Evolutionary conservation across 2,329 filamentous ascomycete species (phyloP).

Genomic region (Byssoonygena ceratinophila): DNA sequence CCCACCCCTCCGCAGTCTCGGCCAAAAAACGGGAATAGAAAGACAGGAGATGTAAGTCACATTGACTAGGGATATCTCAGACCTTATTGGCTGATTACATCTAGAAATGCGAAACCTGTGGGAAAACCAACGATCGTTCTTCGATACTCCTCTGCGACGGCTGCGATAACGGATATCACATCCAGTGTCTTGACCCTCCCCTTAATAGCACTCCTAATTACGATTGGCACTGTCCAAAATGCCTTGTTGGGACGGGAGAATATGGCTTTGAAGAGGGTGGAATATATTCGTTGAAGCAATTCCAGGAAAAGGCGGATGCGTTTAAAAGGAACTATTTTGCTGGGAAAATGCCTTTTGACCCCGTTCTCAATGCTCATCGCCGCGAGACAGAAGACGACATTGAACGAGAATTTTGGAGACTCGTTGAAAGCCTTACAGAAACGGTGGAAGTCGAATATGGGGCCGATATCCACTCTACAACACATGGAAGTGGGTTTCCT

Average conservation of each 20-base stretch:
- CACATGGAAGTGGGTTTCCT: conserved; percentile 92
- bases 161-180: conserved; percentile 82
- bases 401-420: conserved; percentile 90
- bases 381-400: conserved; percentile 90
- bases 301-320: conserved; percentile 87
- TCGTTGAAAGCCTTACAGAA: conserved; percentile 87
- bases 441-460: conserved; percentile 97
- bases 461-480: conserved; percentile 95
- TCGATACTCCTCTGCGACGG: conserved; percentile 76
- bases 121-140: conserved; percentile 60
- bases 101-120: conserved; percentile 77
- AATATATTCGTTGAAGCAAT: conserved; percentile 86
- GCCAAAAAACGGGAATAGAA: conserved; percentile 47
- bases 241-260: conserved; percentile 88
- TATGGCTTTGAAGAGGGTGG: conserved; percentile 97
- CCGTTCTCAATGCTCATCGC: conserved; percentile 65
- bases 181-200: conserved; percentile 77
- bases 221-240: conserved; percentile 94
- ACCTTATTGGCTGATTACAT: conserved; percentile 22
- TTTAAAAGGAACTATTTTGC: conserved; percentile 95
- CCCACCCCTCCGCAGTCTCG: conserved; percentile 55
- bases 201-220: conserved; percentile 64
- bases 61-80: background rate
- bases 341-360: conserved; percentile 78
- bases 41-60: conserved; percentile 47